These are phyloP conservation scores for Lactarius deliciosus DNA, from an alignment of 768 basidiomycete genomes.

Conservation along the genomic window DNA sequence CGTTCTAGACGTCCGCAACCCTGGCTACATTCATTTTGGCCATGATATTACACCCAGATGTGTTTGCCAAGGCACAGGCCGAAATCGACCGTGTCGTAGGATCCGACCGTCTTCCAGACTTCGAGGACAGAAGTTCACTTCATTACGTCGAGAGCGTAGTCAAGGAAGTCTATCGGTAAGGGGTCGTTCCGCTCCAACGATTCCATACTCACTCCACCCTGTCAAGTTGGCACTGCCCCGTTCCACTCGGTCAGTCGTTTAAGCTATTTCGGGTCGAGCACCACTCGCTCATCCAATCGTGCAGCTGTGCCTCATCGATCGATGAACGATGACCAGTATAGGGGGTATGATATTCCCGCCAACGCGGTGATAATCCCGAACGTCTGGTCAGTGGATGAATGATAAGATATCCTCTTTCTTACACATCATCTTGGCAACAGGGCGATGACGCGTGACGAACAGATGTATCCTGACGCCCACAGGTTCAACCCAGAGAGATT, in stretches of 20 bases:
- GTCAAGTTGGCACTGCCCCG: constrained; percentile 28
- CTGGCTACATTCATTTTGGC: constrained; percentile 28
- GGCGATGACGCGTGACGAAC: constrained; percentile 30
- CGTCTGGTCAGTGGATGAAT: constrained; percentile 25
- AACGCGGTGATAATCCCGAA: constrained; percentile 29
- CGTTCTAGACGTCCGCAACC: constrained; percentile 26
- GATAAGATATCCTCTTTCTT: not conserved
- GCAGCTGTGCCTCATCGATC: constrained; percentile 29
- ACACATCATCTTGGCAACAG: constrained; percentile 12
- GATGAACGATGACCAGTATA: constrained; percentile 28
- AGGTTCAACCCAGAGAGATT: constrained; percentile 29
- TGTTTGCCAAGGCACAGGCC: constrained; percentile 32
- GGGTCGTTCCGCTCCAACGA: not conserved
- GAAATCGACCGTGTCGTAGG: constrained; percentile 34
- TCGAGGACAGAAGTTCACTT: constrained; percentile 31
- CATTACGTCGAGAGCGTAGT: constrained; percentile 33
- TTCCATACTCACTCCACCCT: not conserved
- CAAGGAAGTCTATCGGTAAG: constrained; percentile 31
- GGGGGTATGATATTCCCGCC: constrained; percentile 28
- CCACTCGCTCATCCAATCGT: constrained; percentile 13
- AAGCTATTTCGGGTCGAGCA: not conserved
- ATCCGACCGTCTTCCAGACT: constrained; percentile 32
- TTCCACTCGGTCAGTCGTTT: constrained; percentile 27
- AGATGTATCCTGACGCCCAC: constrained; percentile 21
- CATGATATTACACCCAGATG: constrained; percentile 30